Evolutionary conservation across 2,329 filamentous ascomycete genomes (phyloP).

Genomic region (Scedosporium apiospermum): DNA sequence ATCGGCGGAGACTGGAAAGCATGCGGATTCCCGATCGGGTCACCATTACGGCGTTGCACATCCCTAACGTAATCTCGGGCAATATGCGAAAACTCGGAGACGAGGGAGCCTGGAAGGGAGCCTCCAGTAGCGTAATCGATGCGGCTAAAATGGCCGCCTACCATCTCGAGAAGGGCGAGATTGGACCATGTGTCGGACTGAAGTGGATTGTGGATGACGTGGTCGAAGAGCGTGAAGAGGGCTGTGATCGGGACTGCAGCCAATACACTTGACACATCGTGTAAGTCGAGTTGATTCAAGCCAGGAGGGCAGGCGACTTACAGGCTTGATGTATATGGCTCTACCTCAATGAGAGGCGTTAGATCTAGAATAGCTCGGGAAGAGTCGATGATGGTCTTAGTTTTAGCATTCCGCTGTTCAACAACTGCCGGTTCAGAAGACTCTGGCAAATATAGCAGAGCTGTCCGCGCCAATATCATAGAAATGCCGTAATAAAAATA

Average conservation of each 20-base stretch:
- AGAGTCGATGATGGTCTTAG: slow-evolving; percentile 13
- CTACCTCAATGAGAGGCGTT: slow-evolving; percentile 18
- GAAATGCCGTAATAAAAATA: slow-evolving; percentile 19
- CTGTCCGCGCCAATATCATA: slow-evolving; percentile 17
- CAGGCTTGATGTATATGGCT: slow-evolving; percentile 15
- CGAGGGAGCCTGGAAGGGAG: slow-evolving; percentile 23
- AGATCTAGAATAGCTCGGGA: slow-evolving; percentile 19
- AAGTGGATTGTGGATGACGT: slow-evolving; percentile 26
- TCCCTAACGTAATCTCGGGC: slow-evolving; percentile 28
- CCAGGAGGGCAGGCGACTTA: slow-evolving; percentile 7
- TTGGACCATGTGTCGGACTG: slow-evolving; percentile 24
- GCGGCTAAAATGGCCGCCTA: slow-evolving; percentile 30
- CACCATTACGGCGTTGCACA: background rate
- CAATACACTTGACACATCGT: slow-evolving; percentile 16
- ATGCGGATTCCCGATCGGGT: background rate
- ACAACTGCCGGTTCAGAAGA: slow-evolving; percentile 6
- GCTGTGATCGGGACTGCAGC: slow-evolving; percentile 25
- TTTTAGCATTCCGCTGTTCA: slow-evolving; percentile 9
- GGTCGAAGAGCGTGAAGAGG: slow-evolving; percentile 30
- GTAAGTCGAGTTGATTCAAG: background rate
- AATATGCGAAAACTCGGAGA: slow-evolving; percentile 30
- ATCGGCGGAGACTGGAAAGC: background rate
- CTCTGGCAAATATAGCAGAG: slow-evolving; percentile 10
- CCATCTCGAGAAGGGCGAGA: slow-evolving; percentile 29
- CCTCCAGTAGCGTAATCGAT: slow-evolving; percentile 28